Conservation (phyloP, 1,284 basidiomycete species). For the Ceratobasidium sp. region DNA sequence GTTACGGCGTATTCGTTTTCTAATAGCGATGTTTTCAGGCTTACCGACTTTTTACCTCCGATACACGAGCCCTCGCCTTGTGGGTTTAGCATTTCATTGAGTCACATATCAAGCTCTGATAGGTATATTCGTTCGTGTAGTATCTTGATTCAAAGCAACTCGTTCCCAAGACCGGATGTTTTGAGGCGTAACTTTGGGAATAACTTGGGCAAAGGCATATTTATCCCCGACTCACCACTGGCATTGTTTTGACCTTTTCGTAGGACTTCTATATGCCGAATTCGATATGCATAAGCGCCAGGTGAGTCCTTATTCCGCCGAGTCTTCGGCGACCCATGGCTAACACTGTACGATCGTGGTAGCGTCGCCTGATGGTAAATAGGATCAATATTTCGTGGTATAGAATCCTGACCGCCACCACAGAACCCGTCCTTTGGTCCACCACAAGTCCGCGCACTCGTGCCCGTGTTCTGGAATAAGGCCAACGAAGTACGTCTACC, state of each 20-base stretch:
- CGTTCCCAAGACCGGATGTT: constrained; percentile 17
- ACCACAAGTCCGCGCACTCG: constrained; percentile 39
- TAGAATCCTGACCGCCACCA: neutral
- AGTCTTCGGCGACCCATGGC: neutral
- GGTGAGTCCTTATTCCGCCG: constrained; percentile 17
- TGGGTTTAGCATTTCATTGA: neutral
- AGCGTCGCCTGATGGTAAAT: constrained; percentile 37
- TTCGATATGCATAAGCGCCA: constrained; percentile 48
- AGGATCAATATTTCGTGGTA: neutral
- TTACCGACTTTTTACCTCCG: constrained; percentile 15
- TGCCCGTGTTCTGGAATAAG: constrained; percentile 45
- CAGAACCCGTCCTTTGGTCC: constrained; percentile 49
- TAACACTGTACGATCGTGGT: constrained; percentile 11
- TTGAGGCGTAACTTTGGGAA: constrained; percentile 5
- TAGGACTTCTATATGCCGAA: constrained; percentile 44
- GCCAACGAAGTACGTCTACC: constrained; percentile 30
- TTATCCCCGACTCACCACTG: neutral
- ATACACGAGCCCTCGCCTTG: constrained; percentile 30
- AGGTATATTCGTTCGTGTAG: neutral
- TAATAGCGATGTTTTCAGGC: neutral
- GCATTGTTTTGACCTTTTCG: neutral
- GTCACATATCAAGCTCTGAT: neutral
- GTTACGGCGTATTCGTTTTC: neutral
- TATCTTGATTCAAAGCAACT: neutral
- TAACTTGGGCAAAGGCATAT: constrained; percentile 16